Percentiles rank a stretch among this genome's conserved stretches.
Conservation (phyloP, 2,329 filamentous ascomycete genomes). For the Venturia oleaginea region DNA sequence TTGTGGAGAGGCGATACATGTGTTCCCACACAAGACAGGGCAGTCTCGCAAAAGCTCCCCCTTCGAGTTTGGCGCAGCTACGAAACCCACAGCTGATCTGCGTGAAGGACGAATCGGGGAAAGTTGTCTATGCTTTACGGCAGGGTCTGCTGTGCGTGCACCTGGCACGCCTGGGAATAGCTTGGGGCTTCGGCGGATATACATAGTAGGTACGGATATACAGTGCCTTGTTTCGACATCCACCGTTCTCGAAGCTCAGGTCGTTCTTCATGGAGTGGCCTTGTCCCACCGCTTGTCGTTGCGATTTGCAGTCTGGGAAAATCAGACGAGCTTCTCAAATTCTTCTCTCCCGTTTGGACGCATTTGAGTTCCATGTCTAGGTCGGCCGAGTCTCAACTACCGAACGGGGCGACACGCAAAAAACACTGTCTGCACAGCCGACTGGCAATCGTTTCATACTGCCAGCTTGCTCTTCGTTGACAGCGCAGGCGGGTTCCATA, state of each 20-base stretch:
- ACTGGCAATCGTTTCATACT: background rate
- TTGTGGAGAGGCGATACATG: background rate
- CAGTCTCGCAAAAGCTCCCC: background rate
- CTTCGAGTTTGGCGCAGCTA: background rate
- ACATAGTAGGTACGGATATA: background rate
- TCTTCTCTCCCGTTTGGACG: no score
- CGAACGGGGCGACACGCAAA: no score
- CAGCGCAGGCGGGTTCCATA: no score
- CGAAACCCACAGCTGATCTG: background rate
- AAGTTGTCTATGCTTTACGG: background rate
- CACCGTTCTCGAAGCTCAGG: background rate
- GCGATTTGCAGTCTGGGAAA: no score
- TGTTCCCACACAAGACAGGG: background rate
- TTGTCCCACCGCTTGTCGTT: background rate
- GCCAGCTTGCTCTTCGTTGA: no score
- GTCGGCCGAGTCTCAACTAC: no score
- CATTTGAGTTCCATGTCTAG: no score
- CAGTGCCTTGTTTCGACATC: background rate
- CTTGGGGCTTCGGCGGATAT: background rate
- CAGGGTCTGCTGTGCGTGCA: no score
- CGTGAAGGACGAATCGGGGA: background rate
- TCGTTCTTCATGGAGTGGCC: background rate
- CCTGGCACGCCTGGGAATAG: background rate
- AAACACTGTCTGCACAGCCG: no score
- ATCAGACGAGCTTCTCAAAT: no score